Percentiles rank a stretch among this genome's conserved stretches.
These are phyloP conservation scores for Plicaturopsis crispa DNA, from an alignment of 768 basidiomycete species.

Conservation along the genomic window DNA sequence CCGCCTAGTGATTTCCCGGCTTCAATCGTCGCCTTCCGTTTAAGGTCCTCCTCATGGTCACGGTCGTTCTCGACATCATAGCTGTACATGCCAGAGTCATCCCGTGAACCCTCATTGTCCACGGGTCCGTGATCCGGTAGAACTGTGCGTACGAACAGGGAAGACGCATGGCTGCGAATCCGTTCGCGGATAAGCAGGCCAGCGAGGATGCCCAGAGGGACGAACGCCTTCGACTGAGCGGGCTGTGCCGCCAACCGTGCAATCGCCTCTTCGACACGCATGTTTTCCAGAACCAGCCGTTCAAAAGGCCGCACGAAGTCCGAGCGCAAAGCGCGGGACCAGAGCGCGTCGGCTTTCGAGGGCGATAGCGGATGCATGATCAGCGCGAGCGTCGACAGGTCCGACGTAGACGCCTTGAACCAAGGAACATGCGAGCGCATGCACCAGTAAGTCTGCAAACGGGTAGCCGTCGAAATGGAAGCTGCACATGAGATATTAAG, in stretches of 20 bases:
- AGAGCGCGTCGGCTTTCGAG: constrained; percentile 38
- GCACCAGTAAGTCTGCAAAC: constrained; percentile 48
- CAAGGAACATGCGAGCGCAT: constrained; percentile 35
- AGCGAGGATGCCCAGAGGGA: constrained; percentile 46
- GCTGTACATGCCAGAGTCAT: constrained; percentile 7
- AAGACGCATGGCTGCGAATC: constrained; percentile 42
- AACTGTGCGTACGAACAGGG: constrained; percentile 45
- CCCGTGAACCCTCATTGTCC: constrained; percentile 5
- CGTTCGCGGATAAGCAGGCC: constrained; percentile 40
- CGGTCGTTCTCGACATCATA: constrained; percentile 19
- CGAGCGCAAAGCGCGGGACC: constrained; percentile 22
- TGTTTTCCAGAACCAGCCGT: constrained; percentile 41
- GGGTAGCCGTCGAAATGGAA: constrained; percentile 23
- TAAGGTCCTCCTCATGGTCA: constrained; percentile 25
- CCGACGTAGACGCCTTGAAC: constrained; percentile 31
- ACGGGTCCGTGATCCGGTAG: constrained; percentile 15
- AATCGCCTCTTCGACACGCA: constrained; percentile 49
- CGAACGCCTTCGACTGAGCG: constrained; percentile 7
- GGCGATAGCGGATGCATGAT: constrained; percentile 36
- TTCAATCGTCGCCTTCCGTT: constrained; percentile 41
- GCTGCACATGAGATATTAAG: constrained; percentile 11
- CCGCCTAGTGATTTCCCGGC: constrained; percentile 63
- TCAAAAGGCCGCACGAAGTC: constrained; percentile 36
- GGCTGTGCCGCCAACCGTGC: constrained; percentile 21
- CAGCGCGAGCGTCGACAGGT: constrained; percentile 53